Percentiles rank a stretch among this genome's conserved stretches.
Conservation (phyloP, 2,329 filamentous ascomycete genomes). For the Trichoderma sp. region DNA sequence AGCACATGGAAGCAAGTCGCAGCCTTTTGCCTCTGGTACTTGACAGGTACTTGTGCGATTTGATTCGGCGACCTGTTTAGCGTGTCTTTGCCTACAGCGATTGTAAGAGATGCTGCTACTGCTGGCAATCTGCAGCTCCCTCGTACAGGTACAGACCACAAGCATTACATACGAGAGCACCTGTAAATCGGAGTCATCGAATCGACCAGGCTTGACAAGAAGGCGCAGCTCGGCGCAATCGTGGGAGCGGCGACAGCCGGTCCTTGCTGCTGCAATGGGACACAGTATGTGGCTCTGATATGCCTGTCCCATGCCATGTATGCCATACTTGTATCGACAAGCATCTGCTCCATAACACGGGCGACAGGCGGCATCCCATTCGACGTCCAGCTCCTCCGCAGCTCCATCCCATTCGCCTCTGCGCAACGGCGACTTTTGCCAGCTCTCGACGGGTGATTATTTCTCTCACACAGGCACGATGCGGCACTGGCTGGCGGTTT, state of each 20-base stretch:
- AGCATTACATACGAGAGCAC: too few relatives aligned
- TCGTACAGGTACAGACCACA: background rate
- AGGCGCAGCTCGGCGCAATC: conserved; percentile 17
- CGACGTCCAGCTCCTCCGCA: background rate
- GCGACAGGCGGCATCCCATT: conserved; percentile 8
- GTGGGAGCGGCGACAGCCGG: conserved; percentile 22
- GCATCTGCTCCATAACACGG: conserved; percentile 5
- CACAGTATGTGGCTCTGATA: conserved; percentile 2
- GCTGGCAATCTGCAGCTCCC: background rate
- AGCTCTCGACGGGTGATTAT: background rate
- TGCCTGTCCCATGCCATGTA: background rate
- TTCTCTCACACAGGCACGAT: background rate
- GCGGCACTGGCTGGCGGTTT: background rate
- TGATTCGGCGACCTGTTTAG: background rate
- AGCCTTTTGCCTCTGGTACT: background rate
- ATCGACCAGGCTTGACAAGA: conserved; percentile 7
- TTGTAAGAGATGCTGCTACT: background rate
- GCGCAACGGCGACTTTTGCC: background rate
- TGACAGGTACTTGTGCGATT: conserved; percentile 5
- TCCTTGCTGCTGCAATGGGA: conserved; percentile 18
- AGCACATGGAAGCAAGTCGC: background rate
- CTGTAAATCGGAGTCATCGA: conserved; percentile 4
- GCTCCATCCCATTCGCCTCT: background rate
- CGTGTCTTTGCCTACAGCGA: background rate
- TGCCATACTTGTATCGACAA: background rate